Evolutionary conservation across 306 rosid species (phyloP), one percentile per base, ranked within the genome.

Genomic region (Sicyos baderoa): DNA sequence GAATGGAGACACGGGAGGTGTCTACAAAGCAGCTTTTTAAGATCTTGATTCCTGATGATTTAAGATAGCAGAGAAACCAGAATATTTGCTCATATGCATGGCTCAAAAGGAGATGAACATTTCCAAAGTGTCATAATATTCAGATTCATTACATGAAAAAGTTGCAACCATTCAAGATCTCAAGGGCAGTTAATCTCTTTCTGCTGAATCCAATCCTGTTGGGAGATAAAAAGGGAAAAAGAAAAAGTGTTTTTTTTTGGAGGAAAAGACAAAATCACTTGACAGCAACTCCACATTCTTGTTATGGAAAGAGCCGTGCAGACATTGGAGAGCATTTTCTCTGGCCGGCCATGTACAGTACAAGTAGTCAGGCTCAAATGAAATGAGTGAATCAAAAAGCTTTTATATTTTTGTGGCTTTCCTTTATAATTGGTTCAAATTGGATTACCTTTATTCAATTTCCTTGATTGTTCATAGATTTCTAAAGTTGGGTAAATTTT

Each of bases 261-360:
- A 15, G 47, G 13, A 32, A 42, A 64, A 12, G 53, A 19, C 70
- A 64, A 42, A 10, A 18, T 11, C 2, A 17, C 0, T 44, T 40
- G 53, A 64, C 52, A 44, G 68, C 23, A 64, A 44, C 70, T 10
- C 3, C 6, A 21, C 9, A 21, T 44, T 64, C 12, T 44, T 64
- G 53, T 6, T 5, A 37, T 9, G 10, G 50, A 64, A 64, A 64
- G 70, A 64, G 54, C 7, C 70, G 70, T 64, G 70, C 54, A 64
- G 53, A 64, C 32, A 42, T 12, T 42, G 54, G 70, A 19, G 12
- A 12, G 17, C 12, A 10, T 21, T 12, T 13, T 9, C 7, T 18
- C 35, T 61, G 68, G 50, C 25, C 1, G 50, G 25, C 37, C 8
- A 0, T 61, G 50, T 61, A 61, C 50, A 61, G 25, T 44, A 17